Base-by-base conservation (phyloP, 2,329 filamentous ascomycete species). In the Cyanodermella asteris region DNA sequence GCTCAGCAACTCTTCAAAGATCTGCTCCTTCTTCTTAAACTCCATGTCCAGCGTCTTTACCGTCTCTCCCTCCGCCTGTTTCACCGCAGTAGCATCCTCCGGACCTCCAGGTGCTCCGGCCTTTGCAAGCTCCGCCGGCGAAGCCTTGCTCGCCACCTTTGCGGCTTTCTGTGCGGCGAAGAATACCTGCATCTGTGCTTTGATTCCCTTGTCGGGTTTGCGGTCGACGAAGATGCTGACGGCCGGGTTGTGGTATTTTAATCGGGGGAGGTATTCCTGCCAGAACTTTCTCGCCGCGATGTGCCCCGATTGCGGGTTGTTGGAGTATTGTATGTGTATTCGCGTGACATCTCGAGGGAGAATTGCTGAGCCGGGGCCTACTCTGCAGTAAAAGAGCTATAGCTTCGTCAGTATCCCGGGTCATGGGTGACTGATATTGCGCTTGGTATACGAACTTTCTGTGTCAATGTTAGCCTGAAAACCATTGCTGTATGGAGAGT, bases 221-320 rank as follows among this genome's bases (percentile, higher is more conserved):
- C 76, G 73, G 47, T 73, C 72, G 39, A 91, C 66, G 30, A 76
- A 70, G 63, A 94, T 90, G 21, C 73, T 67, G 22, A 93, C 49
- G 8, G 68, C 54, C 1, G 87, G 87, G 47, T 97, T 97, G 60
- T 91, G 74, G 55, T 72, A 97, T 60, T 97, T 93, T 36, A 97
- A 59, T 29, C 78, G 68, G 13, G 78, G 77, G 23, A 94, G 69
- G 44, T 70, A 73, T 31, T 71, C 58, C 34, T 64, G 68, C 77
- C 80, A 91, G 62, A 97, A 93, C 55, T 78, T 78, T 42, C 82
- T 91, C 35, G 45, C 43, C 22, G 46, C 48, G 31, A 39, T 39
- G 34, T 46, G 42, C 27, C 44, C 41, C 34, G 42, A 40, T 34
- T 54, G 46, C 32, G 49, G 47, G 32, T 50, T 53, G 26, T 33